Conservation (phyloP, 2,329 filamentous ascomycete genomes). For the Rutstroemia sp. region DNA sequence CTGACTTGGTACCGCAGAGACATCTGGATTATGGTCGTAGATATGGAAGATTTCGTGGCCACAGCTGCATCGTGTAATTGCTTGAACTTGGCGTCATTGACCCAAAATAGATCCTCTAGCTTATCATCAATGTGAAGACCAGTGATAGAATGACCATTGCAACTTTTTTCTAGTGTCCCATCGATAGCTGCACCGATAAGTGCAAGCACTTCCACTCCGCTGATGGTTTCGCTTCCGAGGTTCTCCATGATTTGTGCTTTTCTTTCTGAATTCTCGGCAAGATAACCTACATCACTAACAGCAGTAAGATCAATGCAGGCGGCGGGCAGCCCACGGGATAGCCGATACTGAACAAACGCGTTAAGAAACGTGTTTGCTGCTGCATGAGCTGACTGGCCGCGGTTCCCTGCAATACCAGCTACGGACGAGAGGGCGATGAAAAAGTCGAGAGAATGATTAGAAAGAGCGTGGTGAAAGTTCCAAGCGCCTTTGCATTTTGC, state of each 20-base stretch:
- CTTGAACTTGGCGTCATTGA: constrained; percentile 20
- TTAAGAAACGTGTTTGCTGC: constrained; percentile 31
- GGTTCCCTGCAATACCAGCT: constrained; percentile 22
- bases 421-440: constrained; percentile 19
- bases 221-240: constrained; percentile 15
- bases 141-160: constrained; percentile 21
- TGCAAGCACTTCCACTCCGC: constrained; percentile 18
- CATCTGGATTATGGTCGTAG: background rate
- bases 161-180: constrained; percentile 8
- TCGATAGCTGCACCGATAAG: constrained; percentile 26
- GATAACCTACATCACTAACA: constrained; percentile 22
- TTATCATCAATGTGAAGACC: constrained; percentile 15
- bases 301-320: constrained; percentile 18
- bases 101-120: constrained; percentile 24
- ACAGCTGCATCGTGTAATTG: constrained; percentile 8
- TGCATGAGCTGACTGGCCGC: constrained; percentile 25
- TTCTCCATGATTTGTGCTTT: constrained; percentile 11
- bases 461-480: constrained; percentile 21
- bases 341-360: constrained; percentile 20
- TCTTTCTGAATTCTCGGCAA: constrained; percentile 25
- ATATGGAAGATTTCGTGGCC: background rate
- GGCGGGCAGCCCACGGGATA: constrained; percentile 15
- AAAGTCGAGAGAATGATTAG: constrained; percentile 30
- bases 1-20: constrained; percentile 14
- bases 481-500: constrained; percentile 31